These are phyloP conservation scores for Penicillium desertorum DNA, from an alignment of 495 filamentous ascomycete genomes.

Conservation along the genomic window DNA sequence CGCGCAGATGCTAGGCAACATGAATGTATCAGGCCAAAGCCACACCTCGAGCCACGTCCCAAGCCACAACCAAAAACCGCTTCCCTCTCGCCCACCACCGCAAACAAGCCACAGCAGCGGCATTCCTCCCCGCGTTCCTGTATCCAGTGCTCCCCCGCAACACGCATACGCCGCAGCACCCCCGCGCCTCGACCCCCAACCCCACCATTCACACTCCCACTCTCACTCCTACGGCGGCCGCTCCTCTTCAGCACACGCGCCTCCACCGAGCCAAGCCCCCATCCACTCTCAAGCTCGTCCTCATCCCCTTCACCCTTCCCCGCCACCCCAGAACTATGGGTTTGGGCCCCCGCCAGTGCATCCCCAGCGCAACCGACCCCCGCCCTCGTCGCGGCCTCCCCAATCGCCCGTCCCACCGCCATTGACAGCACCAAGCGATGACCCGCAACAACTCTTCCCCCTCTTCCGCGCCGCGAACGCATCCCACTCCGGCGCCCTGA, in stretches of 20 bases:
- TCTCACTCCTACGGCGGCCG: constrained; percentile 31
- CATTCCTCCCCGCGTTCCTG: constrained; percentile 33
- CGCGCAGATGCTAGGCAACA: constrained; percentile 53
- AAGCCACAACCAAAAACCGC: constrained; percentile 24
- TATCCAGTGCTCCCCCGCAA: constrained; percentile 32
- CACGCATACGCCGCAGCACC: constrained; percentile 25
- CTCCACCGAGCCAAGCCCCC: constrained; percentile 28
- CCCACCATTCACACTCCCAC: constrained; percentile 27
- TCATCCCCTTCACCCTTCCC: constrained; percentile 49
- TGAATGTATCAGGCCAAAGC: constrained; percentile 29
- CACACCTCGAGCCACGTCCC: constrained; percentile 11
- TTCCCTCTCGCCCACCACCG: constrained; percentile 31
- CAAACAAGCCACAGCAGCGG: constrained; percentile 26
- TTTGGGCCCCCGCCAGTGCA: constrained; percentile 54
- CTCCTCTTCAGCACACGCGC: constrained; percentile 28
- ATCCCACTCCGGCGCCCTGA: constrained; percentile 73
- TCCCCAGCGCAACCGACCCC: constrained; percentile 47
- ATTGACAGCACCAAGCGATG: constrained; percentile 61
- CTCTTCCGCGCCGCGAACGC: constrained; percentile 93
- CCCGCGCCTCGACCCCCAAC: constrained; percentile 34
- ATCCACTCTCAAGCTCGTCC: constrained; percentile 28
- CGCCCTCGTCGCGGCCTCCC: constrained; percentile 60
- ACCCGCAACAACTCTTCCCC: constrained; percentile 63
- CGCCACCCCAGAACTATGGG: constrained; percentile 60
- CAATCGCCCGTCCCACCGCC: constrained; percentile 59